phyloP scores from a whole-genome alignment of 805 yeast genomes.

The Starmerella stellata region DNA sequence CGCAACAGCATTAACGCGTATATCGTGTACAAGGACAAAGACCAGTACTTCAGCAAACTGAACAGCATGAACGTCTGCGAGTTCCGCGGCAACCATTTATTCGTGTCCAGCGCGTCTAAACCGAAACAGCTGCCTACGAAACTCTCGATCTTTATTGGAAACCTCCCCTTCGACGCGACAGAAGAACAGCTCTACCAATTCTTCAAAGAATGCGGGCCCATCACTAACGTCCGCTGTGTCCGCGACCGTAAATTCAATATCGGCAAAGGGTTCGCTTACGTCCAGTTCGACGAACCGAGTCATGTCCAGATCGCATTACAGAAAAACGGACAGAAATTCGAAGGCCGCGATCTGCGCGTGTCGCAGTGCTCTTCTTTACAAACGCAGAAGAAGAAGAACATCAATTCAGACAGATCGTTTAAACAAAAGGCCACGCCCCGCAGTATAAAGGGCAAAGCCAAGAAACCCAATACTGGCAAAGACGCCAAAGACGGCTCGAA shows the following conservation, averaged over 20 bases:
- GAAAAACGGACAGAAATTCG: conserved; percentile 48
- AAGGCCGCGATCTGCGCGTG: conserved; percentile 51
- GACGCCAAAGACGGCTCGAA: neutral
- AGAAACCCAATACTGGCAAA: neutral
- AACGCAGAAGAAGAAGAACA: conserved; percentile 2
- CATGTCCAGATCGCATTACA: conserved; percentile 68
- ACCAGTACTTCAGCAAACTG: conserved; percentile 28
- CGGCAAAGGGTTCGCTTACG: conserved; percentile 95
- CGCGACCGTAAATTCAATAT: conserved; percentile 86
- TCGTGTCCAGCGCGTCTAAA: conserved; percentile 86
- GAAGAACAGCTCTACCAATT: conserved; percentile 81
- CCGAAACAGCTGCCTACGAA: conserved; percentile 74
- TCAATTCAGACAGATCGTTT: conserved; percentile 4
- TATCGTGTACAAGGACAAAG: conserved; percentile 47
- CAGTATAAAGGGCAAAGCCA: neutral
- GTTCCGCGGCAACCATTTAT: conserved; percentile 54
- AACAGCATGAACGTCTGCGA: conserved; percentile 42
- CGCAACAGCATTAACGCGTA: conserved; percentile 79
- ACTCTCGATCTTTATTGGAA: conserved; percentile 79
- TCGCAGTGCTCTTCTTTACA: conserved; percentile 36
- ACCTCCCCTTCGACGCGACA: conserved; percentile 76
- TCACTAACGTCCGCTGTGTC: conserved; percentile 75
- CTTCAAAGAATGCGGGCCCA: conserved; percentile 48
- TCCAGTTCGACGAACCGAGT: conserved; percentile 54
- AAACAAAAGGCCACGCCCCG: conserved; percentile 10